phyloP scores from a whole-genome alignment of 139 green algal species.

The Nannochloris sp. region DNA sequence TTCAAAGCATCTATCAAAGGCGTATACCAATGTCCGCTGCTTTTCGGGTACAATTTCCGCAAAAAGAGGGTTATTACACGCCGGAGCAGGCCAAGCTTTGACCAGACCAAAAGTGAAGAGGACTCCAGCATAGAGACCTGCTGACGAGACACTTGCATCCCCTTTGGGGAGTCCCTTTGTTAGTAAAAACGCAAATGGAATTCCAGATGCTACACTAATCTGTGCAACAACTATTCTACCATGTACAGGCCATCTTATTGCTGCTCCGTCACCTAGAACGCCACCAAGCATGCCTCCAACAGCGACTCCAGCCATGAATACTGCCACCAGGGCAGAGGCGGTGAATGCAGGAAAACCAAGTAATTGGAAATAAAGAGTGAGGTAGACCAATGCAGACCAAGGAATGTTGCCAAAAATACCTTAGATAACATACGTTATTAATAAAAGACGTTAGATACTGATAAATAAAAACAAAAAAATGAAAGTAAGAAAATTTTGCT shows the following conservation, averaged over 20 bases:
- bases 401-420: conserved; percentile 35
- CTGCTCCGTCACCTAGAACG: conserved; percentile 21
- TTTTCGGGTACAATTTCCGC: conserved; percentile 51
- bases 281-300: conserved; percentile 20
- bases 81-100: conserved; percentile 27
- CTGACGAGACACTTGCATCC: not conserved
- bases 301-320: conserved; percentile 15
- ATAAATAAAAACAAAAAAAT: too few relatives aligned
- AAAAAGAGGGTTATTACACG: conserved; percentile 56
- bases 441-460: conserved; percentile 5
- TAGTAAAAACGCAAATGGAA: conserved; percentile 18
- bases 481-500: too few relatives aligned
- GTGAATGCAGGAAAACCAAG: conserved; percentile 13
- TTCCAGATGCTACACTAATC: conserved; percentile 25
- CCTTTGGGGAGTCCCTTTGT: conserved; percentile 14
- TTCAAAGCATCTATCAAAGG: conserved; percentile 63
- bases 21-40: conserved; percentile 46
- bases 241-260: conserved; percentile 16
- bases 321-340: not conserved
- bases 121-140: conserved; percentile 11
- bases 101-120: conserved; percentile 22
- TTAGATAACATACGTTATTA: conserved; percentile 12
- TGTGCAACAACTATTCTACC: conserved; percentile 26
- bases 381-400: conserved; percentile 23
- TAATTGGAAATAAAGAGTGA: conserved; percentile 35